A percentile compares a stretch with the other conserved stretches of the same genome.
Conservation (phyloP, 495 filamentous ascomycete species). For the Hypoxylon rickii region DNA sequence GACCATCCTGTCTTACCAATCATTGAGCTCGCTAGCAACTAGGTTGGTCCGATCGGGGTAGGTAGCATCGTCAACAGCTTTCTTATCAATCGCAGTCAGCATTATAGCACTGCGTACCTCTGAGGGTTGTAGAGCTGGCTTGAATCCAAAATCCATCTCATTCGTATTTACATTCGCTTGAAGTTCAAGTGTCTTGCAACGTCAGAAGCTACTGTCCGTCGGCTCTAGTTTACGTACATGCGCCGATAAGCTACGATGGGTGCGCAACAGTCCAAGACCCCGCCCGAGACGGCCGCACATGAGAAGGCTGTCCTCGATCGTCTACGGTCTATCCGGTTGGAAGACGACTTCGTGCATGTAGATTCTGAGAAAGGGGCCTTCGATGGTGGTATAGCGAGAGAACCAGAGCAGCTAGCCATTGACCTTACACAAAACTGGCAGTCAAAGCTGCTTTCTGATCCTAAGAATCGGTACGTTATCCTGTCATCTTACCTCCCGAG, state of each 20-base stretch:
- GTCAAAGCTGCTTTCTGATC: constrained; percentile 62
- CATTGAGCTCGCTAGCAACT: neutral
- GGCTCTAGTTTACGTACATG: too few species aligned
- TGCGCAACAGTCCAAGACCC: constrained; percentile 49
- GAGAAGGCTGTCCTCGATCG: constrained; percentile 52
- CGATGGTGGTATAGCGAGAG: constrained; percentile 30
- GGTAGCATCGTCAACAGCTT: too few species aligned
- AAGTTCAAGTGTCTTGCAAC: too few species aligned
- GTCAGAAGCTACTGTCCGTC: too few species aligned
- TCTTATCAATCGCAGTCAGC: too few species aligned
- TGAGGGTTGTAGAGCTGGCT: too few species aligned
- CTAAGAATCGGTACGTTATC: constrained; percentile 59
- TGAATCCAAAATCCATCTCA: too few species aligned
- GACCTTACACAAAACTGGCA: constrained; percentile 58
- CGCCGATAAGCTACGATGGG: too few species aligned
- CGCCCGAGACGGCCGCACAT: constrained; percentile 28
- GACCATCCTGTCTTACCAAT: neutral
- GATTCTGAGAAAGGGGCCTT: constrained; percentile 32
- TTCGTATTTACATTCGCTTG: too few species aligned
- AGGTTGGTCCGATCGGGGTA: too few species aligned
- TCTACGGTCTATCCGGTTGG: constrained; percentile 44
- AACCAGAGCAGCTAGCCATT: constrained; percentile 50
- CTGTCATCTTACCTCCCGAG: neutral
- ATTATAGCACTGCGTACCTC: too few species aligned
- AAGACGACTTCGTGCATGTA: constrained; percentile 57